phyloP scores from a whole-genome alignment of 345 rosid genomes.

The Camelina hispida region DNA sequence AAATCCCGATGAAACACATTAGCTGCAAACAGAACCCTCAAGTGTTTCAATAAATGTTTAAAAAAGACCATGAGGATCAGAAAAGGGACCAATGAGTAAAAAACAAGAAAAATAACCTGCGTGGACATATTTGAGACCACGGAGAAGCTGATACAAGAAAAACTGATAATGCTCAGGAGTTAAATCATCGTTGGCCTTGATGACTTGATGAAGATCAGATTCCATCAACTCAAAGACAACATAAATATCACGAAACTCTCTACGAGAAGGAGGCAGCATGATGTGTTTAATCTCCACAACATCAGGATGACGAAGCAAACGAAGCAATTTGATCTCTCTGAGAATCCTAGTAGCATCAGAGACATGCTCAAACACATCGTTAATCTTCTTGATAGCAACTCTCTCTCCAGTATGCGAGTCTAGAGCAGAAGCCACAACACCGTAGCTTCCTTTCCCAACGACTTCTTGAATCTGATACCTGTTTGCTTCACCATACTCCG shows the following conservation, averaged over 20 bases:
- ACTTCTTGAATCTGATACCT: constrained; percentile 92
- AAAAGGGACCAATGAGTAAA: background rate
- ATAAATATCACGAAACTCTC: constrained; percentile 92
- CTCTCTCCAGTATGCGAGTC: constrained; percentile 82
- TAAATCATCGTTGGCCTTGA: constrained; percentile 94
- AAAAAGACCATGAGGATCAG: constrained; percentile 17
- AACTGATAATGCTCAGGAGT: constrained; percentile 97
- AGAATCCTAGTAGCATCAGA: constrained; percentile 97
- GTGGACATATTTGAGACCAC: constrained; percentile 91
- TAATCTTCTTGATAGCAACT: constrained; percentile 96
- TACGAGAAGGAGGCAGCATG: constrained; percentile 96
- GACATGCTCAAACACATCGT: constrained; percentile 95
- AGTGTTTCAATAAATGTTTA: constrained; percentile 18
- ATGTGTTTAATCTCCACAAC: constrained; percentile 93
- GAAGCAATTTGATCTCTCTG: constrained; percentile 92
- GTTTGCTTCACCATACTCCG: constrained; percentile 96
- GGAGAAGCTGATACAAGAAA: constrained; percentile 97
- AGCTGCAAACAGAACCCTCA: constrained; percentile 54
- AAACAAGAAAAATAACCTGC: constrained; percentile 57
- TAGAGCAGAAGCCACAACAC: constrained; percentile 92
- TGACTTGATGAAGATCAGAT: constrained; percentile 98
- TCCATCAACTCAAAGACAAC: constrained; percentile 98
- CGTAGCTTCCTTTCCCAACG: constrained; percentile 97
- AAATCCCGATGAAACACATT: constrained; percentile 97
- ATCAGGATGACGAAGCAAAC: constrained; percentile 95